Base-by-base conservation (phyloP, 129 eudicot species). In the Glebionis coronaria region DNA sequence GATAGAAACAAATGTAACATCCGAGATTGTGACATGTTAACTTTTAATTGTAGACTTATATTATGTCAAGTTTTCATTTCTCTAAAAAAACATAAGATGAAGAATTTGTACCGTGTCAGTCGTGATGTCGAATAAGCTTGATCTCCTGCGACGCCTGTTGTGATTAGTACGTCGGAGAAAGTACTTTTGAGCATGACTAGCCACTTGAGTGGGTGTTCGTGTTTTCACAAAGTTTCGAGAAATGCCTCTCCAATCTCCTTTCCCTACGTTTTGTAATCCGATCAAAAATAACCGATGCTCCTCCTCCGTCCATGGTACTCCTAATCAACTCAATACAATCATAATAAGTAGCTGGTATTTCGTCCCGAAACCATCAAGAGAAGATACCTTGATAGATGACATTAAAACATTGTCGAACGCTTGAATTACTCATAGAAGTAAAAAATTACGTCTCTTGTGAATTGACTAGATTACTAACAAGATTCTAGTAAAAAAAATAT, bases 191-290 rank as follows among this genome's bases (percentile, higher is more conserved):
- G 98, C 98, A 74, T 92, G 98, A 76, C 98, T 92, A 4, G 98
- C 98, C 12, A 92, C 98, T 72, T 92, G 98, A 21, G 98, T 92
- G 10, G 98, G 98, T 6, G 98, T 92, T 28, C 98, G 82, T 47
- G 98, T 92, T 69, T 89, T 93, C 4, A 93, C 99, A 49, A 82
- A 93, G 79, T 89, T 93, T 65, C 90, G 79, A 3, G 97, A 84
- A 42, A 93, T 93, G 27, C 99, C 99, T 77, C 99, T 84, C 99
- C 99, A 93, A 61, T 89, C 97, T 56, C 99, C 97, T 79, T 86
- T 93, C 15, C 97, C 97, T 2, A 88, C 91, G 55, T 84, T 86
- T 67, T 88, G 85, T 74, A 92, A 76, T 61, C 98, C 98, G 44
- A 83, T 29, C 44, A 92, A 73, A 68, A 92, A 92, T 29, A 86